phyloP scores from a whole-genome alignment of 345 rosid genomes.

The Limnanthes douglasii region DNA sequence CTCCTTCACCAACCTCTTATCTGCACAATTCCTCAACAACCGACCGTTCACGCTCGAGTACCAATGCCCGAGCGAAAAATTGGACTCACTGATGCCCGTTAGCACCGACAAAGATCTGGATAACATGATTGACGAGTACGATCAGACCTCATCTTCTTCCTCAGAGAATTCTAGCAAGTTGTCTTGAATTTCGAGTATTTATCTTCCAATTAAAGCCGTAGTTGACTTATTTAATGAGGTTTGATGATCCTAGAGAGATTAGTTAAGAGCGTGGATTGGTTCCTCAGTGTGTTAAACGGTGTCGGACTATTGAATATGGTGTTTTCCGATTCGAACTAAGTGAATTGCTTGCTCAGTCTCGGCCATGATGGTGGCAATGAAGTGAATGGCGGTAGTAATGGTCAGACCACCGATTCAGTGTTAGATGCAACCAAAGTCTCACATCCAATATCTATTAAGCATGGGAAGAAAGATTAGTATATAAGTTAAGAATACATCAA shows the following conservation, averaged over 20 bases:
- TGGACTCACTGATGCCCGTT: constrained; percentile 83
- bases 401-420: constrained; percentile 14
- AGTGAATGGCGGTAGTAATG: constrained; percentile 11
- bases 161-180: constrained; percentile 19
- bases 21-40: constrained; percentile 45
- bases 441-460: too few relatives aligned
- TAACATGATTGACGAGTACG: constrained; percentile 94
- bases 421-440: too few relatives aligned
- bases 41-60: constrained; percentile 67
- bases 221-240: constrained; percentile 59
- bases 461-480: too few relatives aligned
- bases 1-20: constrained; percentile 38
- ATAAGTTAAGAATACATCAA: too few relatives aligned
- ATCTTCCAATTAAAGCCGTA: constrained; percentile 62
- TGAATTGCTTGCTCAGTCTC: constrained; percentile 64
- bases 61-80: constrained; percentile 87
- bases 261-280: constrained; percentile 84
- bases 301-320: constrained; percentile 43
- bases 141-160: constrained; percentile 35
- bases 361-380: constrained; percentile 25
- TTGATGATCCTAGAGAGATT: constrained; percentile 52
- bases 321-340: constrained; percentile 55
- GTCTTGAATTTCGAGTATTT: constrained; percentile 65
- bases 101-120: constrained; percentile 91
- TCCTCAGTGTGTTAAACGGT: constrained; percentile 62